These are phyloP conservation scores for Neopestalotiopsis clavispora DNA, from an alignment of 2,329 filamentous ascomycete species.

Conservation along the genomic window DNA sequence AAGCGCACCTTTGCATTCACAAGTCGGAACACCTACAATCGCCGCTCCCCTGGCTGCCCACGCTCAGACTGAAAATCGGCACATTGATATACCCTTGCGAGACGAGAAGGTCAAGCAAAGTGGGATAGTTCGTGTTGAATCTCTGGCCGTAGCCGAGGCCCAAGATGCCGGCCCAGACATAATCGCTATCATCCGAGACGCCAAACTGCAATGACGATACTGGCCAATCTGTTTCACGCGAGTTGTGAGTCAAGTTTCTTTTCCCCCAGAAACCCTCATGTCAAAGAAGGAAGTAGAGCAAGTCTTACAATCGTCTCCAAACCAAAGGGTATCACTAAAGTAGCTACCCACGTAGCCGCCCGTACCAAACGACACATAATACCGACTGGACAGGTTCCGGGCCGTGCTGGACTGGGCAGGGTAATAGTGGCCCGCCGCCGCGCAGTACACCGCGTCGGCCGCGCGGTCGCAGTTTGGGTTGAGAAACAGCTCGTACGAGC, in stretches of 20 bases:
- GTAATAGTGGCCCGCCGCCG: constrained; percentile 38
- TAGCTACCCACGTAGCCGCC: constrained; percentile 15
- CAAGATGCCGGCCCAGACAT: constrained; percentile 42
- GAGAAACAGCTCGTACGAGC: constrained; percentile 43
- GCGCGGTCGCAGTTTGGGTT: constrained; percentile 40
- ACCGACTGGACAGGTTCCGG: constrained; percentile 27
- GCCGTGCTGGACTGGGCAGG: constrained; percentile 37
- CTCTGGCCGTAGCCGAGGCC: constrained; percentile 41
- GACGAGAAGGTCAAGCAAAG: constrained; percentile 39
- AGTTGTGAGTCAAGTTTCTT: not conserved
- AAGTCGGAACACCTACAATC: constrained; percentile 30
- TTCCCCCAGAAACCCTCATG: too few relatives aligned
- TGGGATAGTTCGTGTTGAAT: constrained; percentile 41
- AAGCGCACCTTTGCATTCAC: too few relatives aligned
- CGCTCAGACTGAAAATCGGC: constrained; percentile 41
- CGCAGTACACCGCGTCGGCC: constrained; percentile 35
- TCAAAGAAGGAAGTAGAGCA: too few relatives aligned
- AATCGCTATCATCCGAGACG: constrained; percentile 40
- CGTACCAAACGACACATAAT: constrained; percentile 18
- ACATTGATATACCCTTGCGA: constrained; percentile 37
- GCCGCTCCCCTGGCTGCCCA: constrained; percentile 38
- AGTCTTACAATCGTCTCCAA: constrained; percentile 15
- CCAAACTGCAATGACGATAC: constrained; percentile 39
- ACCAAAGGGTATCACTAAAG: constrained; percentile 16
- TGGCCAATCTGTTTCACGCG: constrained; percentile 31